Evolutionary conservation across 2,329 filamentous ascomycete genomes (phyloP), one percentile per base, ranked within the genome.

Genomic region (Trichoderma sp.): DNA sequence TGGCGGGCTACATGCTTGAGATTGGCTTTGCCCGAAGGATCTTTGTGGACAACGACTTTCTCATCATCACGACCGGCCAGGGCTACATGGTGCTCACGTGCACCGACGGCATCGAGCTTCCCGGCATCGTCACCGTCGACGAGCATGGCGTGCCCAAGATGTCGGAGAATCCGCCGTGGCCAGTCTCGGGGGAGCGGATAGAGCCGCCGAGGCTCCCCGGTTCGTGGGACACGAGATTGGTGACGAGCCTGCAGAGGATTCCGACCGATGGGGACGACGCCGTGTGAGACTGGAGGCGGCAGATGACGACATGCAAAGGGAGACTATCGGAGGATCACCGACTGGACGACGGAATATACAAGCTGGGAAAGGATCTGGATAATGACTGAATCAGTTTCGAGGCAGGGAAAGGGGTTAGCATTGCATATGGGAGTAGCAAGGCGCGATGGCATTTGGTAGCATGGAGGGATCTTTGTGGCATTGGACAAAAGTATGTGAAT

Each of bases 31-130:
- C 47, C 10, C 56, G 61, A 2, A 51, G 61, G 6, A 60, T 67
- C 44, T 65, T 65, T 41, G 56, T 51, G n/a, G 65, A 67, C 44
- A 58, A 62, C 21, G 44, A 67, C n/a, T 65, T 67, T 14, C 56
- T 67, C 30, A 57, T 67, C 26, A 39, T 65, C 30, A 65, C 64
- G 3, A 66, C 65, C 3, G 65, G 65, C 17, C 61, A 55, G 28
- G 65, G 65, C 26, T 66, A 43, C 39, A 55, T 66, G 52, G 21
- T 66, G 54, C 45, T 57, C 15, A 60, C 65, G n/a, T 66, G 55
- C 39, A 60, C 60, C 7, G 44, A 63, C 3, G 39, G 52, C 15
- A 12, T 66, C 15, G 41, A 58, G n/a, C 51, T 66, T 10, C 64
- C 58, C n/a, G 65, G 65, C 2, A 17, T 55, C 14, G 19, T 45